Percentiles rank a stretch among this genome's conserved stretches.
Conservation (phyloP, 2,329 filamentous ascomycete species). For the Cordyceps pruinosa region DNA sequence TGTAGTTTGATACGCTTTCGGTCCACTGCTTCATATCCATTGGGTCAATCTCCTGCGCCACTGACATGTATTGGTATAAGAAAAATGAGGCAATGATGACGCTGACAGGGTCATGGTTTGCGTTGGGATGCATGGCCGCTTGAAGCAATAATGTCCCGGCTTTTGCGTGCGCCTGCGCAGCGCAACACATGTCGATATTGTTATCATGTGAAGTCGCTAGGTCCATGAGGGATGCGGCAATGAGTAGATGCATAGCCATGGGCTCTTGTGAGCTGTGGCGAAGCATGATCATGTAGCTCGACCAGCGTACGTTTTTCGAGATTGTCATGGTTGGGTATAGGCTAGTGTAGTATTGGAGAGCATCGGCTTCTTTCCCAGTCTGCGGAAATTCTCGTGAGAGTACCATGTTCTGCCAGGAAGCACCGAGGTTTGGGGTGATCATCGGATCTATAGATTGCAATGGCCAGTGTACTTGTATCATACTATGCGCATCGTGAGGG, state of each 20-base stretch:
- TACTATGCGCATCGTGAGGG: neutral
- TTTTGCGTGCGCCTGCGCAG: slow-evolving; percentile 2
- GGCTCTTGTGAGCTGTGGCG: neutral
- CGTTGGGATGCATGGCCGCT: neutral
- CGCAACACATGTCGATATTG: neutral
- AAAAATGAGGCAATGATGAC: neutral
- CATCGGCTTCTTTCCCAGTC: slow-evolving; percentile 3
- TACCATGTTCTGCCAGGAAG: neutral
- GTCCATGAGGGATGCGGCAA: slow-evolving; percentile 4
- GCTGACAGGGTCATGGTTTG: neutral
- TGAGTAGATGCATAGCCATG: slow-evolving; percentile 5
- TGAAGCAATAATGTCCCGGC: neutral
- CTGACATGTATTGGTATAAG: slow-evolving; percentile 2
- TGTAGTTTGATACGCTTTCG: neutral
- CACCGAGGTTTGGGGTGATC: neutral
- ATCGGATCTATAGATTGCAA: neutral
- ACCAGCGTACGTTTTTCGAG: slow-evolving; percentile 2
- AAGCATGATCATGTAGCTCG: slow-evolving; percentile 4
- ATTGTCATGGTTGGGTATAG: slow-evolving; percentile 6
- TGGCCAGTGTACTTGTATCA: neutral
- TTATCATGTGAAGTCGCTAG: neutral
- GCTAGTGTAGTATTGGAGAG: neutral
- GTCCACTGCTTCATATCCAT: neutral
- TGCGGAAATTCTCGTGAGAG: neutral
- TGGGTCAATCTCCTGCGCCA: neutral